These are phyloP conservation scores for Candida sonorensis DNA, from an alignment of 805 yeast genomes.

Conservation along the genomic window DNA sequence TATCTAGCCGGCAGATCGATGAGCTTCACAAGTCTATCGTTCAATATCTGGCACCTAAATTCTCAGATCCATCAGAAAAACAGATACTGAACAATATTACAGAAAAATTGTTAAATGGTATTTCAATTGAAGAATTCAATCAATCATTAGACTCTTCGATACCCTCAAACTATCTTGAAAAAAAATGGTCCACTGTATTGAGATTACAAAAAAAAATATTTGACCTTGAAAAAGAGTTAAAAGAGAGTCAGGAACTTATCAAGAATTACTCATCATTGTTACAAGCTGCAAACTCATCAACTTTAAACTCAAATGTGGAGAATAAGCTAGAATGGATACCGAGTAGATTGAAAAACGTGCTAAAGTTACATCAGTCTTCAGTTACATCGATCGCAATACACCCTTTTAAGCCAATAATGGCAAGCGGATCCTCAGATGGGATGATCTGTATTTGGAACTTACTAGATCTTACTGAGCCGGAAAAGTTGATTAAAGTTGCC, in stretches of 20 bases:
- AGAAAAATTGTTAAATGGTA: slow-evolving; percentile 4
- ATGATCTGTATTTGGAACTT: slow-evolving; percentile 65
- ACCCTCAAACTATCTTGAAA: slow-evolving; percentile 40
- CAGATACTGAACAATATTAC: slow-evolving; percentile 2
- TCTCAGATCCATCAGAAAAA: slow-evolving; percentile 5
- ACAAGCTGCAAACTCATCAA: slow-evolving; percentile 8
- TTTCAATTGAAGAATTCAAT: slow-evolving; percentile 3
- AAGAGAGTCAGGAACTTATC: slow-evolving; percentile 40
- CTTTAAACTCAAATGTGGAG: slow-evolving; percentile 7
- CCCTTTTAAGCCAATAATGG: slow-evolving; percentile 61
- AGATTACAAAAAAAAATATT: slow-evolving; percentile 68
- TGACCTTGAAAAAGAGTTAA: slow-evolving; percentile 58
- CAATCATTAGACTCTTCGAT: slow-evolving; percentile 7
- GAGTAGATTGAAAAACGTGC: slow-evolving; percentile 31
- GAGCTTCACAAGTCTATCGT: slow-evolving; percentile 32
- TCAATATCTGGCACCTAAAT: slow-evolving; percentile 23
- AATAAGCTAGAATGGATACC: slow-evolving; percentile 61
- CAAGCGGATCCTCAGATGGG: slow-evolving; percentile 69
- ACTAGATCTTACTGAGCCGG: slow-evolving; percentile 52
- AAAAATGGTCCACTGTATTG: slow-evolving; percentile 84
- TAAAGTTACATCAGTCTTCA: slow-evolving; percentile 52
- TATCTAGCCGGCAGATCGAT: slow-evolving; percentile 27
- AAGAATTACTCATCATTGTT: slow-evolving; percentile 21
- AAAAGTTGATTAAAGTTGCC: slow-evolving; percentile 53
- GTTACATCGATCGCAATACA: slow-evolving; percentile 65